Conservation (phyloP, 2,329 filamentous ascomycete species). For the Botrytis paeoniae region DNA sequence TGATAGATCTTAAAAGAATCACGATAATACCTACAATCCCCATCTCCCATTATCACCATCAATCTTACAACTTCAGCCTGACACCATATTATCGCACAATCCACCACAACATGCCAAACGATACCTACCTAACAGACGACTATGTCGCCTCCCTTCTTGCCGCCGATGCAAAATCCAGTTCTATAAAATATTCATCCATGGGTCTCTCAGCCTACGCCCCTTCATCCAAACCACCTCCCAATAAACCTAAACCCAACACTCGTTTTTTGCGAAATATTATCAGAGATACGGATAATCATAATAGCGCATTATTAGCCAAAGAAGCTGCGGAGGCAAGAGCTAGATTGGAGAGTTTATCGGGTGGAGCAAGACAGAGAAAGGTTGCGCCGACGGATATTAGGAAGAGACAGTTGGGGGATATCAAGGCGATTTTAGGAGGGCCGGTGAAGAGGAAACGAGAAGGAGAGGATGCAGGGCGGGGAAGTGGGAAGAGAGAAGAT, state of each 20-base stretch:
- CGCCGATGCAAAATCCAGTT: constrained; percentile 73
- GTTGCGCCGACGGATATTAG: constrained; percentile 52
- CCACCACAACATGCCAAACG: constrained; percentile 7
- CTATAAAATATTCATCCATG: constrained; percentile 69
- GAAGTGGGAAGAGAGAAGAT: not conserved
- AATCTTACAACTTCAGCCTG: not conserved
- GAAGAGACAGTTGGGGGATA: constrained; percentile 57
- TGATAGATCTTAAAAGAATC: not conserved
- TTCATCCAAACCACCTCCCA: constrained; percentile 47
- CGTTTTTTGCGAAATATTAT: constrained; percentile 86
- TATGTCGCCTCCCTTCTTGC: constrained; percentile 78
- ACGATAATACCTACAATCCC: not conserved
- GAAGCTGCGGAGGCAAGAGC: constrained; percentile 76
- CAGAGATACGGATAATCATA: constrained; percentile 82
- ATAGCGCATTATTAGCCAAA: constrained; percentile 78
- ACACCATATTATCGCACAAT: not conserved
- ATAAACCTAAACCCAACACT: constrained; percentile 84
- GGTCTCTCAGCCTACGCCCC: constrained; percentile 67
- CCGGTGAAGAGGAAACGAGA: constrained; percentile 30
- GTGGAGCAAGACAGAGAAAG: constrained; percentile 40
- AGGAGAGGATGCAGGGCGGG: constrained; percentile 21
- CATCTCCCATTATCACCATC: not conserved
- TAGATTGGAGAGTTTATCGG: constrained; percentile 62
- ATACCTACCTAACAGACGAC: constrained; percentile 60
- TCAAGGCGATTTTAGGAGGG: constrained; percentile 53